A percentile compares a stretch with the other conserved stretches of the same genome.
These are phyloP conservation scores for Astragalus membranaceus DNA, from an alignment of 306 rosid species.

Conservation along the genomic window DNA sequence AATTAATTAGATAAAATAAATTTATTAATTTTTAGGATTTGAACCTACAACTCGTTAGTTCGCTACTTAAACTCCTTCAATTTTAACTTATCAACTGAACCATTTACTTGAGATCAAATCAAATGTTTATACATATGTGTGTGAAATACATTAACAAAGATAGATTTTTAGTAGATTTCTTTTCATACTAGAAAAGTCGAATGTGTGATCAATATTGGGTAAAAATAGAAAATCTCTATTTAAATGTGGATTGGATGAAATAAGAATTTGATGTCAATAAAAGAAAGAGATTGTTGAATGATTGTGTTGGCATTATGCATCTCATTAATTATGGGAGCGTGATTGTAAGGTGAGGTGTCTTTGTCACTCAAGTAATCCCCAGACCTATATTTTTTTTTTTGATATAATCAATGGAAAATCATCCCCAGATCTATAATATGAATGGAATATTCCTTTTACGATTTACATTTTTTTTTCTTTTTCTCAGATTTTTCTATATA, in stretches of 20 bases:
- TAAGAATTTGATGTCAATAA: constrained; percentile 10
- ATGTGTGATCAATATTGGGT: background rate
- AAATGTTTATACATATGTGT: background rate
- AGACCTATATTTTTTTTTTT: too few species aligned
- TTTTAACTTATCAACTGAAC: too few species aligned
- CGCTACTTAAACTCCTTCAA: too few species aligned
- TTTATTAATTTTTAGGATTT: too few species aligned
- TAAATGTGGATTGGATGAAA: constrained; percentile 1
- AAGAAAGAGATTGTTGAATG: constrained; percentile 19
- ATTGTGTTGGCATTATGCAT: constrained; percentile 12
- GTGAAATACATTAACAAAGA: background rate
- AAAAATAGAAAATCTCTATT: background rate
- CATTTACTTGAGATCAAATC: too few species aligned
- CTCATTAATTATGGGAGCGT: constrained; percentile 16
- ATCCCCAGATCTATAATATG: too few species aligned
- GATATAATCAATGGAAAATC: too few species aligned
- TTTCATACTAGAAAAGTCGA: background rate
- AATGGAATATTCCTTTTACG: constrained; percentile 16
- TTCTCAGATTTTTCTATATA: background rate
- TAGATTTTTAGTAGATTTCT: background rate
- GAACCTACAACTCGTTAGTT: too few species aligned
- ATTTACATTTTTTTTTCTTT: background rate
- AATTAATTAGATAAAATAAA: too few species aligned
- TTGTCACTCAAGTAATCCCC: constrained; percentile 31
- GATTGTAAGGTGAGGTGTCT: constrained; percentile 33